A percentile compares a stretch with the other conserved stretches of the same genome.
phyloP scores from a whole-genome alignment of 2,329 filamentous ascomycete species.

The Karstenula rhodostoma region DNA sequence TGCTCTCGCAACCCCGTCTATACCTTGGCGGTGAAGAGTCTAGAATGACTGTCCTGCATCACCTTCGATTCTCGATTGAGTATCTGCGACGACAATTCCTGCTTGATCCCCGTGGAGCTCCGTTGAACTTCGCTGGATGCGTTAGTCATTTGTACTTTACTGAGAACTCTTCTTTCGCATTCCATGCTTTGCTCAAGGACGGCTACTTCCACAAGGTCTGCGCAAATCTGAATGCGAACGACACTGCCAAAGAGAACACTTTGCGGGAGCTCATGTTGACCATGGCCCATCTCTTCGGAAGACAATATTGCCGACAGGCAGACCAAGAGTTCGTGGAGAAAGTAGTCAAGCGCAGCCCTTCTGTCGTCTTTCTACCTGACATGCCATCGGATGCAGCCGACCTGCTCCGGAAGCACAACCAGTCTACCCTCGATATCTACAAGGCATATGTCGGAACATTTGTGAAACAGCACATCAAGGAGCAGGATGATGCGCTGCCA shows the following conservation, averaged over 20 bases:
- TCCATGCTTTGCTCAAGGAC: constrained; percentile 75
- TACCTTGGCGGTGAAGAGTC: constrained; percentile 75
- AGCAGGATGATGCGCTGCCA: constrained; percentile 65
- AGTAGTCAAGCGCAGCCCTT: constrained; percentile 65
- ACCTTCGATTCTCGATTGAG: constrained; percentile 81
- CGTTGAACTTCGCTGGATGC: constrained; percentile 75
- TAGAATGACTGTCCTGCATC: constrained; percentile 75
- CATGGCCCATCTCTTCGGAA: constrained; percentile 74
- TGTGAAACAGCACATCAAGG: constrained; percentile 67
- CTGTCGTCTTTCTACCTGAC: constrained; percentile 69
- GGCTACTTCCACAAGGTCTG: constrained; percentile 76
- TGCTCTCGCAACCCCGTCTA: constrained; percentile 74
- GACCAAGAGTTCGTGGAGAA: constrained; percentile 58
- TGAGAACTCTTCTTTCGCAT: constrained; percentile 77
- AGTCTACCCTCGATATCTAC: constrained; percentile 71
- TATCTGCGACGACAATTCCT: constrained; percentile 76
- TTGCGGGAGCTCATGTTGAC: constrained; percentile 72
- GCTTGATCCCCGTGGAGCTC: constrained; percentile 66
- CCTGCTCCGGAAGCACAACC: constrained; percentile 69
- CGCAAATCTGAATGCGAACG: constrained; percentile 61
- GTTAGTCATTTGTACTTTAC: constrained; percentile 79
- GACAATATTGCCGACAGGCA: constrained; percentile 60
- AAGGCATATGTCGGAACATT: constrained; percentile 74
- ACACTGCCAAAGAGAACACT: constrained; percentile 44
- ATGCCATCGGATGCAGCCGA: constrained; percentile 66